phyloP scores from a whole-genome alignment of 257 asterid species.

The Jaltomata sinuosa region DNA sequence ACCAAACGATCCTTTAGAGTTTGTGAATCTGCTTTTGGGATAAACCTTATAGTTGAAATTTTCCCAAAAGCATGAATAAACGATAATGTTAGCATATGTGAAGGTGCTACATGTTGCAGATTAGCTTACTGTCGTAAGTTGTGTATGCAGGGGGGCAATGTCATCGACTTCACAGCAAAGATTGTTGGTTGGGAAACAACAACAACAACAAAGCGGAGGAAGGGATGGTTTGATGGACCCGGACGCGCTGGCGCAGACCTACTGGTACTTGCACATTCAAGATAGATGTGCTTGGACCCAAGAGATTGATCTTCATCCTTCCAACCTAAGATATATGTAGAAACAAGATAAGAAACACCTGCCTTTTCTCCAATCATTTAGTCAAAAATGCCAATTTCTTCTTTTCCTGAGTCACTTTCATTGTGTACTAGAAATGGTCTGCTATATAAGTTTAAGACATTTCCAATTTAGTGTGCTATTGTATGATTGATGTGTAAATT shows the following conservation, averaged over 20 bases:
- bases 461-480: neutral
- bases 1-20: no score
- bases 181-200: constrained; percentile 25
- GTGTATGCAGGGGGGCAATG: constrained; percentile 15
- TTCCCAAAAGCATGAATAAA: neutral
- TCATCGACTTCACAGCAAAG: constrained; percentile 15
- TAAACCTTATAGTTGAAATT: neutral
- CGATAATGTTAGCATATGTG: neutral
- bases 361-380: neutral
- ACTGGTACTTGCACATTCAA: constrained; percentile 10
- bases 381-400: constrained; percentile 19
- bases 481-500: neutral
- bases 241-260: constrained; percentile 1
- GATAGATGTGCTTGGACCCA: constrained; percentile 8
- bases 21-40: neutral
- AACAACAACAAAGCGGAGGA: constrained; percentile 1
- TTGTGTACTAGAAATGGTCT: neutral
- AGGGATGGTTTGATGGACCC: constrained; percentile 41
- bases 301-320: constrained; percentile 8
- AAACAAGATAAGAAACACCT: neutral
- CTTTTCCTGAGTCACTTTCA: neutral
- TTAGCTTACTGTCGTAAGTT: neutral
- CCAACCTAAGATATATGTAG: neutral
- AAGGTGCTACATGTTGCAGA: neutral
- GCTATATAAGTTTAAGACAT: neutral